Percentiles rank a stretch among this genome's conserved stretches.
These are phyloP conservation scores for Kandelia obovata DNA, from an alignment of 345 rosid genomes.

Conservation along the genomic window DNA sequence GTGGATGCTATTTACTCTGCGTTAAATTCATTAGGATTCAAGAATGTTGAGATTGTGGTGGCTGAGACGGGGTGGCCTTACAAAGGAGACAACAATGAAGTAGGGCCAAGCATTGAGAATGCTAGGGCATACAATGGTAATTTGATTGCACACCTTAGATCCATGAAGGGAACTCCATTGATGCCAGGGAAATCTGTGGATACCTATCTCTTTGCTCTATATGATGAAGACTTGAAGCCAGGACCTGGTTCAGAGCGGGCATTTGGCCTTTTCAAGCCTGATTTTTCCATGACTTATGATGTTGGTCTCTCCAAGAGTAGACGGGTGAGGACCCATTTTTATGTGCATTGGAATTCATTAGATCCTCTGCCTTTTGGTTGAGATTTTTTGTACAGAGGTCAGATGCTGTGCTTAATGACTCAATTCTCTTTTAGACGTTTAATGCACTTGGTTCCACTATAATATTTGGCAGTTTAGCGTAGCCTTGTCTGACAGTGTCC, in stretches of 20 bases:
- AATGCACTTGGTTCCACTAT: too few species aligned
- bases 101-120: constrained; percentile 66
- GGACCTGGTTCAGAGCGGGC: constrained; percentile 67
- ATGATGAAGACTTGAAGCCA: constrained; percentile 84
- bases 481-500: too few species aligned
- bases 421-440: too few species aligned
- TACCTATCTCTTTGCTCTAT: constrained; percentile 78
- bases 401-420: too few species aligned
- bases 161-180: constrained; percentile 75
- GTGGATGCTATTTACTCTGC: constrained; percentile 86
- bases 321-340: constrained; percentile 27
- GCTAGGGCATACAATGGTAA: constrained; percentile 84
- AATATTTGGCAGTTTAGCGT: too few species aligned
- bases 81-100: constrained; percentile 72
- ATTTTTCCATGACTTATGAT: constrained; percentile 69
- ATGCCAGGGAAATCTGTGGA: constrained; percentile 89
- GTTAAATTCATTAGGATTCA: constrained; percentile 53
- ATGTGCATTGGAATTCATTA: too few species aligned
- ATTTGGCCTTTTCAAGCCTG: constrained; percentile 75
- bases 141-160: constrained; percentile 73
- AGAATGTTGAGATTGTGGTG: constrained; percentile 75
- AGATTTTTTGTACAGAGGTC: too few species aligned
- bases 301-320: constrained; percentile 56
- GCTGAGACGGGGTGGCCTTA: constrained; percentile 99
- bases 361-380: too few species aligned